Percentiles rank a stretch among this genome's conserved stretches.
Evolutionary conservation across 2,329 filamentous ascomycete species (phyloP).

Genomic region (Geoglossum cookeanum): DNA sequence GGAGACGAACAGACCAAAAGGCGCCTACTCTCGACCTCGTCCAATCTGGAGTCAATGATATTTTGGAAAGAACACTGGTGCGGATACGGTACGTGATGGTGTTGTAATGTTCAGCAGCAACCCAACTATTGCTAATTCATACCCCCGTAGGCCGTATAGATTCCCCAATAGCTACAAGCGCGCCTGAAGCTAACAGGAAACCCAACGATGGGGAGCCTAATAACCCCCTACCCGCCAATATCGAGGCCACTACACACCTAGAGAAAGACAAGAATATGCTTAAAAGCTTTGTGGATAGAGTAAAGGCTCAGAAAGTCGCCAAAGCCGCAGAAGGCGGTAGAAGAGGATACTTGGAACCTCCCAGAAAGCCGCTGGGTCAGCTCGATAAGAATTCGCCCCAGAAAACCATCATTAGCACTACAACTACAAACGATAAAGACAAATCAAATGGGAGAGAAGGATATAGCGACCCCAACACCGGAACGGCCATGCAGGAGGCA

Average conservation of each 20-base stretch:
- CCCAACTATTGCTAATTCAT: background rate
- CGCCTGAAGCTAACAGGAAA: too few relatives aligned
- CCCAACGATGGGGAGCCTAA: too few relatives aligned
- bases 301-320: background rate
- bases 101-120: too few relatives aligned
- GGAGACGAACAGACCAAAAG: background rate
- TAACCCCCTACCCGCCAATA: too few relatives aligned
- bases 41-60: background rate
- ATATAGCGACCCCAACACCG: too few relatives aligned
- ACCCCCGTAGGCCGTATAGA: background rate
- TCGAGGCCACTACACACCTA: background rate
- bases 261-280: background rate
- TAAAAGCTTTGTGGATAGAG: background rate
- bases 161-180: background rate
- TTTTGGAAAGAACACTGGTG: background rate
- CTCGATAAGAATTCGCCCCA: too few relatives aligned
- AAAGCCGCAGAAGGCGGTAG: background rate
- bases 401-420: too few relatives aligned
- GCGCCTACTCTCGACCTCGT: background rate
- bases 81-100: background rate
- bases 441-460: too few relatives aligned
- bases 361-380: too few relatives aligned
- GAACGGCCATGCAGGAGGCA: too few relatives aligned
- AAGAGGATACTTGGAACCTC: background rate
- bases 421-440: too few relatives aligned